Conservation (phyloP, 129 eudicot genomes). For the Tagetes patula region DNA sequence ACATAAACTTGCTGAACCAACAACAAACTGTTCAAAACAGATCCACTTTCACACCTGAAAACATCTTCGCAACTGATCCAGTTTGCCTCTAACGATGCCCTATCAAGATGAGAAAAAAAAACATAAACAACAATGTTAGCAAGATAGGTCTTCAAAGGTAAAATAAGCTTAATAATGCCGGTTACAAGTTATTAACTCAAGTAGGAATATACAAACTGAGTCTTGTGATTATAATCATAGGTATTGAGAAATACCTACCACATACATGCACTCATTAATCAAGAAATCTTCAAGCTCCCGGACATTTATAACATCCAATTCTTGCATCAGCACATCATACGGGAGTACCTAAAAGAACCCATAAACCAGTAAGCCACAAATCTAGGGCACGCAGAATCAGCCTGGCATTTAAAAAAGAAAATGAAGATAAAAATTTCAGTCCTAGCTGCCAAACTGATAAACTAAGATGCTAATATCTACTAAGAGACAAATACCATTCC, state of each 20-base stretch:
- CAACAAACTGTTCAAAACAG: neutral
- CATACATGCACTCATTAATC: constrained; percentile 94
- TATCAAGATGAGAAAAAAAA: constrained; percentile 22
- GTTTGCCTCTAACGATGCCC: constrained; percentile 90
- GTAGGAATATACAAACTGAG: neutral
- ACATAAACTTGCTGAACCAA: neutral
- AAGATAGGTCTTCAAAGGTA: constrained; percentile 7
- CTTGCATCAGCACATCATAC: constrained; percentile 72
- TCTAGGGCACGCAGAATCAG: neutral
- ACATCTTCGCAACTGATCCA: constrained; percentile 85
- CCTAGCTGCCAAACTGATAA: neutral
- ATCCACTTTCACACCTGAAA: constrained; percentile 56
- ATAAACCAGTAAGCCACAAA: constrained; percentile 13
- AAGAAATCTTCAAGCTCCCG: constrained; percentile 95
- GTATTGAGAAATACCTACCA: constrained; percentile 54
- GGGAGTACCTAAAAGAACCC: constrained; percentile 61
- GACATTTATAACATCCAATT: constrained; percentile 85
- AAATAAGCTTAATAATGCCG: neutral
- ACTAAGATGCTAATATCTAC: constrained; percentile 3
- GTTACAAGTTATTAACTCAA: constrained; percentile 7
- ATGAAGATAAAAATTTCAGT: neutral
- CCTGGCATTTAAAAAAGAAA: constrained; percentile 3
- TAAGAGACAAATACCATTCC: constrained; percentile 7
- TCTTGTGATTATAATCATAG: neutral
- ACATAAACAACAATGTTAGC: neutral